Conservation (phyloP, 139 green algal species). For the Chlorella sorokiniana region DNA sequence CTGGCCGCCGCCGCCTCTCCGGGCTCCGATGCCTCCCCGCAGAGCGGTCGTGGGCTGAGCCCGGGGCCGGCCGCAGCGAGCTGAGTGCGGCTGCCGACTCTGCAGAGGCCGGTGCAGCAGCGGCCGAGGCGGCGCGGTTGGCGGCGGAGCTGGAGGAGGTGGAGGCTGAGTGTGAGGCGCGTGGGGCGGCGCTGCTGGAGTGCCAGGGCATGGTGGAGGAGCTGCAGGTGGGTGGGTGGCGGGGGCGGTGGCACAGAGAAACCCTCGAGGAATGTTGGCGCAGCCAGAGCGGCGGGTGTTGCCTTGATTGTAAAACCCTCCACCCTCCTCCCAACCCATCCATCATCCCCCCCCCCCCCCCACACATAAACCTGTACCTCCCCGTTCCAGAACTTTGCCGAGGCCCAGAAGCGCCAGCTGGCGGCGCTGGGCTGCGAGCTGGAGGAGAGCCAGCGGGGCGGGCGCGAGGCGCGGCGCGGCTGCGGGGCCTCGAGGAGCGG, state of each 20-base stretch:
- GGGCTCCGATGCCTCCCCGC: neutral
- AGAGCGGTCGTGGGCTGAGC: neutral
- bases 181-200: conserved; percentile 16
- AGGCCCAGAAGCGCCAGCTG: conserved; percentile 22
- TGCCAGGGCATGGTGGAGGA: conserved; percentile 40
- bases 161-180: conserved; percentile 15
- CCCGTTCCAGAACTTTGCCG: conserved; percentile 15
- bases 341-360: neutral
- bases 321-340: neutral
- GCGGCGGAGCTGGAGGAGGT: conserved; percentile 3
- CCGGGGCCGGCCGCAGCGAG: neutral
- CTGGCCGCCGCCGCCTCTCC: neutral
- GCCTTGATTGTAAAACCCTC: neutral
- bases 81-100: too few relatives aligned
- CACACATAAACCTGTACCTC: too few relatives aligned
- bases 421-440: neutral
- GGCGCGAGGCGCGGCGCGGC: neutral
- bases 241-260: neutral
- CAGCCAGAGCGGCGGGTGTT: too few relatives aligned
- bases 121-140: conserved; percentile 4
- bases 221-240: conserved; percentile 17
- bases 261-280: neutral
- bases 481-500: conserved; percentile 28
- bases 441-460: neutral
- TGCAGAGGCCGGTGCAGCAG: neutral